Evolutionary conservation across 2,329 filamentous ascomycete species (phyloP), one percentile per base, ranked within the genome.

Genomic region (Neurospora crassa): DNA sequence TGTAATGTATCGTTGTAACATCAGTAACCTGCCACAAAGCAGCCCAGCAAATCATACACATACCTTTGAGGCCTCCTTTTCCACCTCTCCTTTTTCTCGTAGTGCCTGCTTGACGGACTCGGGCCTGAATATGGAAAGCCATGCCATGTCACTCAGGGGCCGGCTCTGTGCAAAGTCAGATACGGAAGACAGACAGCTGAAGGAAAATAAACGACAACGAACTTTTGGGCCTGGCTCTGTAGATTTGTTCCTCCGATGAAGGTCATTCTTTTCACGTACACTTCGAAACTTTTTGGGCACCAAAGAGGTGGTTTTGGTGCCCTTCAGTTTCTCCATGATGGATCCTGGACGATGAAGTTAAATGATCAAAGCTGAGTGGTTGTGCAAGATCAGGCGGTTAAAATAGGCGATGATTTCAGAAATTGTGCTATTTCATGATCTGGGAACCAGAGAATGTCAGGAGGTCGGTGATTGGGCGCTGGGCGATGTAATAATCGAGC

Each of bases 251-350:
- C 87, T 85, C 71, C 82, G 83, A 75, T 88, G 85, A 45, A 79
- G 75, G 72, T 82, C 84, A 79, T 84, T 85, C 81, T 88, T 93
- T 77, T 92, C 91, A 75, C 90, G 88, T 75, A 90, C 84, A 80
- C 88, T 92, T 72, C 92, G 88, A 79, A 93, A 90, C 77, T 90
- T 89, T 78, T 87, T 89, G 68, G 85, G 85, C 68, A 74, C 72
- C 53, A 76, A 68, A 72, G 86, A 81, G 74, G 84, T 77, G 67
- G 77, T 63, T 63, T 63, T 63, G 53, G 53, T 63, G 53, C 53
- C 81, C 80, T 86, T 88, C 84, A 88, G 88, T 78, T 75, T 84
- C 16, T 74, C 73, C 74, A 76, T 76, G 16, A 63, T 18, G 34
- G 47, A 59, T 59, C 14, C 24, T 63, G 7, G 29, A 37, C 53